phyloP scores from a whole-genome alignment of 2,329 filamentous ascomycete species.

The Ophiobolus disseminans region DNA sequence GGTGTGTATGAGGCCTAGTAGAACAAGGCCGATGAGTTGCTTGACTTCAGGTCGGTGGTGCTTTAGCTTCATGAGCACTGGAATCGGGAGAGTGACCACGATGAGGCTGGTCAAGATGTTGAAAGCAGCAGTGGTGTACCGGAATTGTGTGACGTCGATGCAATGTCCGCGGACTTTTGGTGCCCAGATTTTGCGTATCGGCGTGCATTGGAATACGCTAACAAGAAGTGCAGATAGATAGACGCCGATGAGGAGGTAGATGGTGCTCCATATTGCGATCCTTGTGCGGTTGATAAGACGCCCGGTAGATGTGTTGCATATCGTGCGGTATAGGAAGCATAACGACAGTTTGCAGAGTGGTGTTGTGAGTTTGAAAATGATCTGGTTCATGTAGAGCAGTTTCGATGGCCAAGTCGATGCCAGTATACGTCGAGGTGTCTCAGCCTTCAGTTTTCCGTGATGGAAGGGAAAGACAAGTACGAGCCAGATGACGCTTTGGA shows the following conservation, averaged over 20 bases:
- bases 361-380: constrained; percentile 5
- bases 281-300: not conserved
- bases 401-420: not conserved
- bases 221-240: not conserved
- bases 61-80: constrained; percentile 3
- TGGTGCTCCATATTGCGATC: not conserved
- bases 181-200: not conserved
- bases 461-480: not conserved
- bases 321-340: not conserved
- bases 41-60: constrained; percentile 4
- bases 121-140: constrained; percentile 1
- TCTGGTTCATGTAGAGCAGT: constrained; percentile 4
- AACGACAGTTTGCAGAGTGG: constrained; percentile 4
- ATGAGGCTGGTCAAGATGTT: constrained; percentile 1
- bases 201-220: constrained; percentile 2
- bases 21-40: constrained; percentile 2
- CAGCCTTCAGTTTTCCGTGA: constrained; percentile 1
- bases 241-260: not conserved
- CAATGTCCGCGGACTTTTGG: not conserved
- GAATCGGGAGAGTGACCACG: constrained; percentile 1
- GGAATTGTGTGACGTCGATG: constrained; percentile 1
- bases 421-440: not conserved
- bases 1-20: constrained; percentile 3
- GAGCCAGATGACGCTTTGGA: constrained; percentile 1
- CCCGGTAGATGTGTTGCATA: not conserved